Percentiles rank a stretch among this genome's conserved stretches.
Conservation (phyloP, 2,329 filamentous ascomycete species). For the Uncinocarpus reesii region DNA sequence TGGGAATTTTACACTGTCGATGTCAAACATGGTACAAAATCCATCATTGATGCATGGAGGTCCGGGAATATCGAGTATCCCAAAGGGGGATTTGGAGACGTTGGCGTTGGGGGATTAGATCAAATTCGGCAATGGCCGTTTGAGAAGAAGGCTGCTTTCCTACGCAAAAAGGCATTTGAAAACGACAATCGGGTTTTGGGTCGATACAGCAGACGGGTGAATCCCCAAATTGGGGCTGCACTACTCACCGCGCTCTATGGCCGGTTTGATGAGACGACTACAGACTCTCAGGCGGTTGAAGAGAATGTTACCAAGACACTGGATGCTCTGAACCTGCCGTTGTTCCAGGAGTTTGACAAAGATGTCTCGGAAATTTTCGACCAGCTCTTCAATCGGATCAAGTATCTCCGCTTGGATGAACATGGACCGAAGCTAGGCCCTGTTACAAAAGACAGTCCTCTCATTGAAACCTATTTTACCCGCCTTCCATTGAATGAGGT, state of each 20-base stretch:
- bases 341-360: slow-evolving; percentile 83
- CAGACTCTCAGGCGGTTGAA: slow-evolving; percentile 39
- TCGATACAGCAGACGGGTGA: slow-evolving; percentile 61
- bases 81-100: slow-evolving; percentile 42
- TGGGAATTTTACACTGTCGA: slow-evolving; percentile 93
- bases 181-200: slow-evolving; percentile 68
- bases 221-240: slow-evolving; percentile 59
- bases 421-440: slow-evolving; percentile 78
- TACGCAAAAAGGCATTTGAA: slow-evolving; percentile 58
- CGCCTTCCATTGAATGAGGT: slow-evolving; percentile 67
- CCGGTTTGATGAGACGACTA: slow-evolving; percentile 48
- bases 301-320: slow-evolving; percentile 51
- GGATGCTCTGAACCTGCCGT: slow-evolving; percentile 73
- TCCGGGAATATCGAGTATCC: slow-evolving; percentile 48
- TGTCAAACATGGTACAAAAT: slow-evolving; percentile 59
- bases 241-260: slow-evolving; percentile 60
- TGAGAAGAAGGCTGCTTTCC: slow-evolving; percentile 48
- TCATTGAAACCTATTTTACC: slow-evolving; percentile 94
- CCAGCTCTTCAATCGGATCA: slow-evolving; percentile 86
- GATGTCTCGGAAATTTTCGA: slow-evolving; percentile 76
- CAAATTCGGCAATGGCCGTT: slow-evolving; percentile 46
- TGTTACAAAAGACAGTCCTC: slow-evolving; percentile 63
- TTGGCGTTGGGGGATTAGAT: slow-evolving; percentile 43
- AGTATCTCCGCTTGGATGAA: slow-evolving; percentile 86
- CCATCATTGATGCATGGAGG: slow-evolving; percentile 62